phyloP scores from a whole-genome alignment of 2,329 filamentous ascomycete species.

The Sporothrix euskadiensis region DNA sequence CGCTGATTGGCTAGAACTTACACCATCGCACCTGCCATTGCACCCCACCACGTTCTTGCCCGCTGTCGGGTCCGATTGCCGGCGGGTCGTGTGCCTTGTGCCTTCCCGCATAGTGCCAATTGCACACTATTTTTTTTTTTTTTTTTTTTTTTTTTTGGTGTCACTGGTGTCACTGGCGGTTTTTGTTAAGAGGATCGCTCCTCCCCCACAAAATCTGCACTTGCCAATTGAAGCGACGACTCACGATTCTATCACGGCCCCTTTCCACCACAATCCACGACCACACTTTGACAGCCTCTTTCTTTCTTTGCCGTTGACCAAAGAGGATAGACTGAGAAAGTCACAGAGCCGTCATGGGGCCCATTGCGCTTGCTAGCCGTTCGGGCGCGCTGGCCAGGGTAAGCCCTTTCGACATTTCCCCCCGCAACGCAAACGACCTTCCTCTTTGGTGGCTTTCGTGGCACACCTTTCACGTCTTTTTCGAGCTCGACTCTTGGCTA shows the following conservation, averaged over 20 bases:
- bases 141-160: slow-evolving; percentile 25
- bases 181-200: slow-evolving; percentile 6
- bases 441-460: slow-evolving; percentile 3
- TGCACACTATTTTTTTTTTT: slow-evolving; percentile 21
- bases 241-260: background rate
- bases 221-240: background rate
- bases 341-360: slow-evolving; percentile 45
- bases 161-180: slow-evolving; percentile 3
- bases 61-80: slow-evolving; percentile 29
- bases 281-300: background rate
- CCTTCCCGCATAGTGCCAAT: slow-evolving; percentile 11
- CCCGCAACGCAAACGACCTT: slow-evolving; percentile 23
- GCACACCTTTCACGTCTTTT: background rate
- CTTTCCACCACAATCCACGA: background rate
- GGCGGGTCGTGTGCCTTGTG: slow-evolving; percentile 25
- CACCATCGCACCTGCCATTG: slow-evolving; percentile 18
- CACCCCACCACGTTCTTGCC: background rate
- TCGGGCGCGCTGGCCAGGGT: slow-evolving; percentile 53
- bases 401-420: slow-evolving; percentile 28
- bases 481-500: background rate
- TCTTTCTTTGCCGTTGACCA: background rate
- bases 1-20: slow-evolving; percentile 31
- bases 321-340: slow-evolving; percentile 22
- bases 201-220: slow-evolving; percentile 26
- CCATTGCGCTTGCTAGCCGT: slow-evolving; percentile 53